phyloP scores from a whole-genome alignment of 2,329 filamentous ascomycete genomes.

The Leptographium lundbergii region DNA sequence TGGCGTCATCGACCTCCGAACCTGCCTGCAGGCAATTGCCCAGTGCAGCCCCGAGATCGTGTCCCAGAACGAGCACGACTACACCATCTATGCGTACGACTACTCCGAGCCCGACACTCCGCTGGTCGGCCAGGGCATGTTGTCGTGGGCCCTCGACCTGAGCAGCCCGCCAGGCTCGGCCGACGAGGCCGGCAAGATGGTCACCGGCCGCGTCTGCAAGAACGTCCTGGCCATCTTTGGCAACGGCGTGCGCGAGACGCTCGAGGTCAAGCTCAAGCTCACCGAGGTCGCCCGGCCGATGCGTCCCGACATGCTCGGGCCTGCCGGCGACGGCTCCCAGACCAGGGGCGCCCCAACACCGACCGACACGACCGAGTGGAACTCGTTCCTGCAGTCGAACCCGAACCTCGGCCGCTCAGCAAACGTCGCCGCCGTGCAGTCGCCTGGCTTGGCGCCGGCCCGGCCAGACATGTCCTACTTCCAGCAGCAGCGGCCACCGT shows the following conservation, averaged over 20 bases:
- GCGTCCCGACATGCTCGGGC: conserved; percentile 17
- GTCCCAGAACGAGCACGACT: conserved; percentile 61
- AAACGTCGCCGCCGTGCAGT: conserved; percentile 19
- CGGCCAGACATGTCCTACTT: conserved; percentile 8
- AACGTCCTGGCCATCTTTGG: conserved; percentile 76
- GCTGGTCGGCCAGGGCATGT: conserved; percentile 87
- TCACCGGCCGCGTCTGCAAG: conserved; percentile 83
- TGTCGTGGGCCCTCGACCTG: conserved; percentile 65
- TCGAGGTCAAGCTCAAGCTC: conserved; percentile 86
- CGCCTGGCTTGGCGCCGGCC: conserved; percentile 20
- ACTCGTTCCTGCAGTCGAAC: conserved; percentile 61
- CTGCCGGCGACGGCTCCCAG: conserved; percentile 7
- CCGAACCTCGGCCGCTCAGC: conserved; percentile 33
- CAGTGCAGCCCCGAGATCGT: conserved; percentile 76
- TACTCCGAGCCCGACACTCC: conserved; percentile 92
- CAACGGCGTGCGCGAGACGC: conserved; percentile 70
- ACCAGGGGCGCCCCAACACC: conserved; percentile 29
- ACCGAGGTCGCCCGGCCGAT: conserved; percentile 57
- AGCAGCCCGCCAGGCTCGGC: conserved; percentile 26
- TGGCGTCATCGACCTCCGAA: conserved; percentile 75
- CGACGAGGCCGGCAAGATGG: conserved; percentile 42
- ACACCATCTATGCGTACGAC: conserved; percentile 93
- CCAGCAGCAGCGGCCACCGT: not conserved
- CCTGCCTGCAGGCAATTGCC: conserved; percentile 72
- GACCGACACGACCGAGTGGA: conserved; percentile 64